Base-by-base conservation (phyloP, 2,329 filamentous ascomycete genomes). In the Chalaropsis thielavioides region DNA sequence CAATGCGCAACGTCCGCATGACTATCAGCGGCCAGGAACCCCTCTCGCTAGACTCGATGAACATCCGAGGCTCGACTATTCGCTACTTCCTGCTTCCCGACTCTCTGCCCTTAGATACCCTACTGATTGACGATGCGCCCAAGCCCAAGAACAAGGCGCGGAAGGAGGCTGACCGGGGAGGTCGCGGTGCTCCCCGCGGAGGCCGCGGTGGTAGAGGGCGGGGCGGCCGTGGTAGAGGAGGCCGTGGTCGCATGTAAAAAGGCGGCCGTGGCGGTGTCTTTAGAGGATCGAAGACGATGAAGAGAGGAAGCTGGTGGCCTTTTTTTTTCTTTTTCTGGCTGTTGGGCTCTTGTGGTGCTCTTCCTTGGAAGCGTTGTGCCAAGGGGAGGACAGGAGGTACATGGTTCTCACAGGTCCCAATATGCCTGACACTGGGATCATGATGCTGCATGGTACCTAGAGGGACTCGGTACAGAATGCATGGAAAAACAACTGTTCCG, bases 81-180 rank as follows among this genome's bases (percentile, higher is more conserved):
- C 86, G 94, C 76, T 96, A 96, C 78, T 92, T 89, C 75, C 96
- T 99, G 74, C 87, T 99, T 11, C 94, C 94, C 65, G 94, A 99
- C 78, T 94, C 89, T 69, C 82, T 99, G 72, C 92, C 92, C 46
- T 83, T 99, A 69, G 94, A 99, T 76, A 96, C 92, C 49, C 83
- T 99, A 63, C 83, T 99, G 68, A 91, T 99, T 71, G 94, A 99
- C 75, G 94, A 99, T 77, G 86, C 90, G 72, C 91, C 92, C 62
- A 99, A 99, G 81, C 92, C 94, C 68, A 97, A 97, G 88, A 99
- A 99, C 80, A 99, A 99, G 85, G 92, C 94, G 31, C 85, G 92
- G 74, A 99, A 99, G 82, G 94, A 97, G 78, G 82, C 81, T 40
- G 83, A 84, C 67, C 79, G 86, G 60, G 82, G 83, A 59, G 79